Evolutionary conservation across 1,139 yeast genomes (phyloP).

Genomic region (Hansenula lynferdii): DNA sequence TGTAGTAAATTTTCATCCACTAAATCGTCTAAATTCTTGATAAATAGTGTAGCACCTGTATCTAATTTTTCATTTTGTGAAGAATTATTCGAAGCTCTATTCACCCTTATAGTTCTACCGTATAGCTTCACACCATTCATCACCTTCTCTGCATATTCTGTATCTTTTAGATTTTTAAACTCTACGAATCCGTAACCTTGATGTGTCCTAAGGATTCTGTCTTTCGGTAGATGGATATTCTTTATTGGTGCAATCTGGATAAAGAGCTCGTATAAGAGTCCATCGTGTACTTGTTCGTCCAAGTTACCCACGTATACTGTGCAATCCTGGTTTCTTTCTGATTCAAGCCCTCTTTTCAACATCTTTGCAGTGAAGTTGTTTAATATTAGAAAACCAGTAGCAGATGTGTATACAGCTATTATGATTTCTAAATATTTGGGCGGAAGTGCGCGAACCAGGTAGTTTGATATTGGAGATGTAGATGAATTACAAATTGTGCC

Average conservation of each 20-base stretch:
- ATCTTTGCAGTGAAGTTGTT: too few relatives aligned
- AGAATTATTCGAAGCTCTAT: slow-evolving; percentile 31
- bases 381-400: too few relatives aligned
- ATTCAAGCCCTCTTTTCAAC: slow-evolving; percentile 1
- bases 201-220: slow-evolving; percentile 61
- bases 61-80: slow-evolving; percentile 29
- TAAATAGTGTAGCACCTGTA: slow-evolving; percentile 72
- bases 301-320: slow-evolving; percentile 83
- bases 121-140: slow-evolving; percentile 60
- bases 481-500: too few relatives aligned
- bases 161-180: slow-evolving; percentile 54
- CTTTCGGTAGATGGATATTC: slow-evolving; percentile 72
- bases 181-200: slow-evolving; percentile 92
- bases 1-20: slow-evolving; percentile 57
- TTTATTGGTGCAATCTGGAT: slow-evolving; percentile 81
- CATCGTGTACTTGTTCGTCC: slow-evolving; percentile 68
- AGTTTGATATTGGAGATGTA: too few relatives aligned
- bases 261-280: slow-evolving; percentile 71
- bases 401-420: too few relatives aligned
- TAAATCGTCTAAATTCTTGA: slow-evolving; percentile 67
- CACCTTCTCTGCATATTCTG: slow-evolving; percentile 63
- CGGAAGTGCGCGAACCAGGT: too few relatives aligned
- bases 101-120: slow-evolving; percentile 61
- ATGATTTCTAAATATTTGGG: too few relatives aligned
- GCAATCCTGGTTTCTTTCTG: slow-evolving; percentile 54